A percentile compares a stretch with the other conserved stretches of the same genome.
These are phyloP conservation scores for Carex pumila DNA, from an alignment of 176 grass and related monocot species.

Conservation along the genomic window DNA sequence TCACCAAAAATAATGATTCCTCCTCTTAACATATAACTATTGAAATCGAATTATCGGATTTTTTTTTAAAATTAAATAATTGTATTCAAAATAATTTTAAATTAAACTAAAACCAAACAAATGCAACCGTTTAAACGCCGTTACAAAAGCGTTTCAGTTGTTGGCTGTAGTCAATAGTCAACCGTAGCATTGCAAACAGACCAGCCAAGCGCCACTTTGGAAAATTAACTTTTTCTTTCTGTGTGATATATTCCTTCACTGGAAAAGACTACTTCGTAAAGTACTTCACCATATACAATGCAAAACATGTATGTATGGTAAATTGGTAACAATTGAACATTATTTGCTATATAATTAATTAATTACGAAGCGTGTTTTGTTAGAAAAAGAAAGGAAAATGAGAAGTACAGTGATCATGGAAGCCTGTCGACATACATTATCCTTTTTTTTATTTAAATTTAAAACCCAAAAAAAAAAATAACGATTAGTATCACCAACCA, in stretches of 20 bases:
- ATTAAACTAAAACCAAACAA: no score
- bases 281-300: neutral
- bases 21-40: no score
- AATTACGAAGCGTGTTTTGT: neutral
- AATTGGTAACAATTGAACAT: no score
- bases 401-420: neutral
- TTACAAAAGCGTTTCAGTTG: neutral
- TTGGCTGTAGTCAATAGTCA: neutral
- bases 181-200: neutral
- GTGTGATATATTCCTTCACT: neutral
- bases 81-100: no score
- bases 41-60: no score
- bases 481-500: conserved; percentile 14
- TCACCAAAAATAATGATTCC: no score
- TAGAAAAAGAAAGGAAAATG: neutral
- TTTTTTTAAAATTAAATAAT: no score
- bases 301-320: no score
- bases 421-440: neutral
- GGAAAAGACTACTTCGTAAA: neutral
- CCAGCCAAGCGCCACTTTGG: neutral
- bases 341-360: neutral
- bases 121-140: no score
- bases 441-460: neutral
- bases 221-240: neutral
- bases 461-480: neutral